A percentile compares a stretch with the other conserved stretches of the same genome.
Conservation (phyloP, 2,329 filamentous ascomycete genomes). For the Aspergillus transmontanensis region DNA sequence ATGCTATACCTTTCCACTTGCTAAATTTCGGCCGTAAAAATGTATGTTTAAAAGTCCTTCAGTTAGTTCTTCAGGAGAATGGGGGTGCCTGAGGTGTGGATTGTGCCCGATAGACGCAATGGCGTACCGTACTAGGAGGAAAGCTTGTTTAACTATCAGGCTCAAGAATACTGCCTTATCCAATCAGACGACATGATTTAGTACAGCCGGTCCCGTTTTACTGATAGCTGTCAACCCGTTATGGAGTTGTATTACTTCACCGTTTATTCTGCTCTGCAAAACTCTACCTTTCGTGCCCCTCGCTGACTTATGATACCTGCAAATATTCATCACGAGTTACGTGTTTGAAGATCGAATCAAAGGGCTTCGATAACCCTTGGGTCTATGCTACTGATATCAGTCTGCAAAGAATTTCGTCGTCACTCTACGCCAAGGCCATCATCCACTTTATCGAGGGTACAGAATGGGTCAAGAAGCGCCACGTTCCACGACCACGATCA, state of each 20-base stretch:
- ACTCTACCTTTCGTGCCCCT: background rate
- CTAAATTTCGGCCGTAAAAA: background rate
- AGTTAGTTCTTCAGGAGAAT: background rate
- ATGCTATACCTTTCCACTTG: background rate
- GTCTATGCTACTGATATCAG: background rate
- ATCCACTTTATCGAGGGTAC: background rate
- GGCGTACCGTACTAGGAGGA: background rate
- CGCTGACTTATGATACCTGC: background rate
- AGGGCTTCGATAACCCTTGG: background rate
- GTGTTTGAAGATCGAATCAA: background rate
- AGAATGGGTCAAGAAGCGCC: background rate
- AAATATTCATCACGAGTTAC: background rate
- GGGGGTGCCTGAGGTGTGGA: background rate
- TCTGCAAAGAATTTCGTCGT: background rate
- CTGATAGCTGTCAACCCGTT: background rate
- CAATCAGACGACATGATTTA: background rate
- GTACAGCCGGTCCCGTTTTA: background rate
- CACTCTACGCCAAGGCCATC: background rate
- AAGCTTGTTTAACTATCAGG: constrained; percentile 4
- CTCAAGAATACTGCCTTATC: background rate
- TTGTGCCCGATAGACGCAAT: background rate
- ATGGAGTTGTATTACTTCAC: background rate
- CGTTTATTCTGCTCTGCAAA: background rate
- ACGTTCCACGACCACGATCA: background rate
- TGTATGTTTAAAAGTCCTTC: background rate